Conservation (phyloP, 495 filamentous ascomycete genomes). For the Bacidia gigantensis region DNA sequence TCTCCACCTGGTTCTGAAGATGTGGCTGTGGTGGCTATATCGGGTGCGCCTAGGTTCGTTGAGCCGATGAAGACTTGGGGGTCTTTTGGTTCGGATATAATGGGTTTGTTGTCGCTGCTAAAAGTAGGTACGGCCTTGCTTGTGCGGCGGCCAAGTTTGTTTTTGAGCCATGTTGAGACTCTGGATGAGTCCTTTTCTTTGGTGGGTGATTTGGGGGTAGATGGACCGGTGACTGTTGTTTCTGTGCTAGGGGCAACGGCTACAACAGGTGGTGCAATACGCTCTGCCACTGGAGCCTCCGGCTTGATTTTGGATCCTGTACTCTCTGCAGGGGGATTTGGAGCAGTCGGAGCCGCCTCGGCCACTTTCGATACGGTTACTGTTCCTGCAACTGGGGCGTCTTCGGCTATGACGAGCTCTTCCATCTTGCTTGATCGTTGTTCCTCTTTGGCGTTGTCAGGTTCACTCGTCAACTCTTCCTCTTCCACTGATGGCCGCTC, state of each 20-base stretch:
- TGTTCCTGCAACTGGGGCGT: background rate
- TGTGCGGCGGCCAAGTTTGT: slow-evolving; percentile 33
- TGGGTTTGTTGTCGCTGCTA: slow-evolving; percentile 2
- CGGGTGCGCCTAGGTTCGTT: slow-evolving; percentile 26
- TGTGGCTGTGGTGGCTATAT: slow-evolving; percentile 20
- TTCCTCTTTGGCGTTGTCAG: background rate
- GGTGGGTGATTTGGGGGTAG: slow-evolving; percentile 12
- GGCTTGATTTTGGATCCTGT: background rate
- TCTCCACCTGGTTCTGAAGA: slow-evolving; percentile 24
- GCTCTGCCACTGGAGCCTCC: slow-evolving; percentile 12
- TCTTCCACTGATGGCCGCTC: background rate
- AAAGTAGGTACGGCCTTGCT: slow-evolving; percentile 18
- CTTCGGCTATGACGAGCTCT: slow-evolving; percentile 1
- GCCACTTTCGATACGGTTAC: background rate
- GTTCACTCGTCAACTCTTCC: background rate
- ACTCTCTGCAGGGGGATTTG: background rate
- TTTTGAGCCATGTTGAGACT: slow-evolving; percentile 49
- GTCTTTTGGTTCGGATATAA: slow-evolving; percentile 2
- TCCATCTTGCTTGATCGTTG: background rate
- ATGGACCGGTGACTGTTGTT: slow-evolving; percentile 17
- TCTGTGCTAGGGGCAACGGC: slow-evolving; percentile 18
- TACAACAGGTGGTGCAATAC: slow-evolving; percentile 19
- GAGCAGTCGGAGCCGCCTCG: slow-evolving; percentile 1
- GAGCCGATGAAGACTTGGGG: slow-evolving; percentile 35
- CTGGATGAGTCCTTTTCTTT: slow-evolving; percentile 25